phyloP scores from a whole-genome alignment of 164 flowering plant species.

The Houttuynia cordata region DNA sequence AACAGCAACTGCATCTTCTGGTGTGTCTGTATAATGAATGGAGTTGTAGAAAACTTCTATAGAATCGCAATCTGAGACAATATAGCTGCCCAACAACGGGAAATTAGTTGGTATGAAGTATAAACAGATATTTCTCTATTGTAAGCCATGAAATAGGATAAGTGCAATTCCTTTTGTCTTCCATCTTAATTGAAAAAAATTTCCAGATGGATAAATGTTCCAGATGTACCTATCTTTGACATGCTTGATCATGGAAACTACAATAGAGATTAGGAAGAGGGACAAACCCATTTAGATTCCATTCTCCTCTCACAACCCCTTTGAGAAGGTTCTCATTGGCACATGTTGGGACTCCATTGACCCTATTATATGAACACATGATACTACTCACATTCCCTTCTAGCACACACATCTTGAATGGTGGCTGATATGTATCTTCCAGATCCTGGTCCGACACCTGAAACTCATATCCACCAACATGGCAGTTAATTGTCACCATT shows the following conservation, averaged over 20 bases:
- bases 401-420: slow-evolving; percentile 53
- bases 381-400: slow-evolving; percentile 60
- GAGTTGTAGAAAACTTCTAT: slow-evolving; percentile 24
- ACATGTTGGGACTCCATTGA: slow-evolving; percentile 59
- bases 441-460: slow-evolving; percentile 60
- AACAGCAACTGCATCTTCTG: slow-evolving; percentile 55
- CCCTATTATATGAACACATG: slow-evolving; percentile 68
- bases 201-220: no score
- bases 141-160: no score
- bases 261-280: background rate
- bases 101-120: background rate
- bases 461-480: slow-evolving; percentile 1
- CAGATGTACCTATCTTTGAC: background rate
- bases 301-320: slow-evolving; percentile 36
- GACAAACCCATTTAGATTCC: slow-evolving; percentile 59
- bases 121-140: no score
- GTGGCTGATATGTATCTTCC: slow-evolving; percentile 54
- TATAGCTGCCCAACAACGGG: slow-evolving; percentile 28
- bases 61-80: slow-evolving; percentile 71
- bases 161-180: no score
- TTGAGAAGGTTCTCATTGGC: slow-evolving; percentile 48
- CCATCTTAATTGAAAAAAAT: no score
- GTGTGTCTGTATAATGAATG: slow-evolving; percentile 37
- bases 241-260: background rate
- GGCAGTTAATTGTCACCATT: no score